Evolutionary conservation across 441 rosid genomes (phyloP), one percentile per base, ranked within the genome.

Genomic region (Euphorbia schlechtendalii): DNA sequence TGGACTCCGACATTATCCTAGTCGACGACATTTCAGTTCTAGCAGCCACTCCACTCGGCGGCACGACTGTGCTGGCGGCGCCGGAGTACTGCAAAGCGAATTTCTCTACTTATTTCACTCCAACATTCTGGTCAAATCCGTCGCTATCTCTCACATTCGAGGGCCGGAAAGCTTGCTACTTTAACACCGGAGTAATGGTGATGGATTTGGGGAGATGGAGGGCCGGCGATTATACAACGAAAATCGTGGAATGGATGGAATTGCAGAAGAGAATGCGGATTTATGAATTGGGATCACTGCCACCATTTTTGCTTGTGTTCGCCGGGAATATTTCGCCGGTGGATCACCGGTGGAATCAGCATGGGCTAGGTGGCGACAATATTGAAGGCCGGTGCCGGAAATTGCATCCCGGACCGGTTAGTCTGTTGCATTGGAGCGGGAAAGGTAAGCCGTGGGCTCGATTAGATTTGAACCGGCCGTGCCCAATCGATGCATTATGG

Each of bases 391-490:
- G 86, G 1, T 92, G 98, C 8, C 65, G 97, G 65, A 81, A 90
- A 32, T 64, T 92, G 80, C 98, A 92, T 71, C 95, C 97, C 0
- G 97, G 98, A 32, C 96, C 92, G 21, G 98, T 90, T 1, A 92
- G 98, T 65, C 60, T 92, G 9, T 66, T 92, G 74, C 98, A 90
- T 72, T 92, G 98, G 98, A 90, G 97, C 55, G 98, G 98, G 24
- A 92, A 90, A 83, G 98, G 98, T 71, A 92, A 92, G 82, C 98
- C 98, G 0, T 92, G 98, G 97, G 92, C 79, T 34, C 74, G 98
- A 13, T 80, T 92, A 0, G 98, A 88, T 24, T 80, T 80, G 0
- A 84, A 82, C 68, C 74, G 88, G 61, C 85, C 97, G 1, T 92
- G 98, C 70, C 96, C 98, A 7, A 55, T 93, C 72, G 98, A 92